Percentiles rank a stretch among this genome's conserved stretches.
phyloP scores from a whole-genome alignment of 805 yeast species.

The Candida parachauliodes region DNA sequence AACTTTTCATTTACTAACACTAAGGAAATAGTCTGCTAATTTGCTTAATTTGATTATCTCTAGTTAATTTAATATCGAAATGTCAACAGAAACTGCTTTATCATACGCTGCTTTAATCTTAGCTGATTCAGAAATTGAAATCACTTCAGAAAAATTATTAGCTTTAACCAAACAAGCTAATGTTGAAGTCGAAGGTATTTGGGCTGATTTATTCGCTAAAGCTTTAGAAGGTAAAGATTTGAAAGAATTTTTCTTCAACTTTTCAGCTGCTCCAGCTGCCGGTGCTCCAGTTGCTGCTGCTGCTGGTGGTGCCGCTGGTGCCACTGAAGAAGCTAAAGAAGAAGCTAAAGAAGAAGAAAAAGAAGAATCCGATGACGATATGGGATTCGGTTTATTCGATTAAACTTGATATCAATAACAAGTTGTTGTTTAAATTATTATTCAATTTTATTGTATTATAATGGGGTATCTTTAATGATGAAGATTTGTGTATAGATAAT shows the following conservation, averaged over 20 bases:
- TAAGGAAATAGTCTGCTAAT: constrained; percentile 46
- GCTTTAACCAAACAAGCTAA: constrained; percentile 40
- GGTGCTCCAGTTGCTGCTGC: constrained; percentile 35
- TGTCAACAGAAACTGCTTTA: constrained; percentile 48
- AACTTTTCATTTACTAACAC: constrained; percentile 16
- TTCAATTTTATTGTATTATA: constrained; percentile 5
- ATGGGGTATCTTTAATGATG: constrained; percentile 5
- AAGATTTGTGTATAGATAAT: neutral
- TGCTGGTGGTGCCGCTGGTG: constrained; percentile 34
- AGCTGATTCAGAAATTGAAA: constrained; percentile 46
- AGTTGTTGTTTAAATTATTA: neutral
- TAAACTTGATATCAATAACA: constrained; percentile 16
- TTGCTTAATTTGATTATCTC: constrained; percentile 49
- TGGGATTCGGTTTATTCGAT: constrained; percentile 46
- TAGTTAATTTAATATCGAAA: constrained; percentile 34
- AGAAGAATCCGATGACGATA: constrained; percentile 37
- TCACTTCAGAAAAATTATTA: constrained; percentile 42
- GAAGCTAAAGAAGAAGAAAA: constrained; percentile 34
- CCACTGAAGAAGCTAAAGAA: constrained; percentile 31
- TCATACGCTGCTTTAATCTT: constrained; percentile 50
- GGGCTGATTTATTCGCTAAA: constrained; percentile 47
- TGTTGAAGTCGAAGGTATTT: constrained; percentile 43
- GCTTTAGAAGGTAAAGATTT: constrained; percentile 46
- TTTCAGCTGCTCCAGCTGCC: constrained; percentile 44
- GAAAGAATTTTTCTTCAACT: constrained; percentile 48